Evolutionary conservation across 257 asterid species (phyloP).

Genomic region (Plantago ovata): DNA sequence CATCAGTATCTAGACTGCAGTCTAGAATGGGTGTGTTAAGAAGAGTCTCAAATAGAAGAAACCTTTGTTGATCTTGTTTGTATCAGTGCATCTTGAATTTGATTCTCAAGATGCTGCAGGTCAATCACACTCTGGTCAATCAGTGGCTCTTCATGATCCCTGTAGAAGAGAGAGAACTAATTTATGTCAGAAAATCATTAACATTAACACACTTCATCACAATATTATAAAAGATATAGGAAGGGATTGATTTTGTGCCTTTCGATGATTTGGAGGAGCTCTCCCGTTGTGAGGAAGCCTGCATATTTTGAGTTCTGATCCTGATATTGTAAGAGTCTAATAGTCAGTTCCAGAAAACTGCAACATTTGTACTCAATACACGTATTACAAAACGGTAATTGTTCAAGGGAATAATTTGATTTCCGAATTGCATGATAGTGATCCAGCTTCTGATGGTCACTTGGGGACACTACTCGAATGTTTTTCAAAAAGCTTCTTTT

Average conservation of each 20-base stretch:
- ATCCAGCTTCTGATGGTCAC: too few species aligned
- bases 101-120: conserved; percentile 41
- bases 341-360: too few species aligned
- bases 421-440: too few species aligned
- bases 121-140: conserved; percentile 36
- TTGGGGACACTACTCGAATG: too few species aligned
- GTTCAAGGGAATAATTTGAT: too few species aligned
- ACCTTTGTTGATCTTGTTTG: conserved; percentile 50
- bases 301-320: conserved; percentile 23
- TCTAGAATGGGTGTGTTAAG: too few species aligned
- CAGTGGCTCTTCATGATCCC: conserved; percentile 36
- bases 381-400: too few species aligned
- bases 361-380: too few species aligned
- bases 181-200: not conserved
- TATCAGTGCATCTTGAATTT: conserved; percentile 43
- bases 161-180: conserved; percentile 13
- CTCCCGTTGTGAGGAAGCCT: conserved; percentile 27
- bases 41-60: not conserved
- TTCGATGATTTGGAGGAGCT: conserved; percentile 45
- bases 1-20: too few species aligned
- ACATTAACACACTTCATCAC: not conserved
- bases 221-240: not conserved
- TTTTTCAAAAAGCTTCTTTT: too few species aligned
- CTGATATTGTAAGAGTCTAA: conserved; percentile 26
- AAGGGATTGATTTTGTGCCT: conserved; percentile 32